These are phyloP conservation scores for Uromyces viciae-fabae DNA, from an alignment of 1,284 basidiomycete species.

Conservation along the genomic window DNA sequence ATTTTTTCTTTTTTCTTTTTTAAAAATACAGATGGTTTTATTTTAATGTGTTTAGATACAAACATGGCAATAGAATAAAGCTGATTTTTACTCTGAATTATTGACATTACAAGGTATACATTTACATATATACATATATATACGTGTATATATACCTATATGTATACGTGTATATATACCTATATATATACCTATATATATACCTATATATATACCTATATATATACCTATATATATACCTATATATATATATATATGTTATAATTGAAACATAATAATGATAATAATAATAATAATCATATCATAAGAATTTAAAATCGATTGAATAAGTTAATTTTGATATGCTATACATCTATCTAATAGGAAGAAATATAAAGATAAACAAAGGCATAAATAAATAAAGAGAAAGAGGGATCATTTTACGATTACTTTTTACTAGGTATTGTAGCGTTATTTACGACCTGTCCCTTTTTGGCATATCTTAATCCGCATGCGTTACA, in stretches of 20 bases:
- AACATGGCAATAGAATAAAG: too few species aligned
- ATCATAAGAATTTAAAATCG: too few species aligned
- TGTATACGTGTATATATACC: background rate
- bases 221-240: too few species aligned
- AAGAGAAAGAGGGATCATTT: background rate
- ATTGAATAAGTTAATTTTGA: background rate
- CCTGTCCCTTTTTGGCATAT: conserved; percentile 53
- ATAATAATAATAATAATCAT: too few species aligned
- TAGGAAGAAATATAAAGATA: background rate
- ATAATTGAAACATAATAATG: too few species aligned
- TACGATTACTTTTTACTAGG: conserved; percentile 48
- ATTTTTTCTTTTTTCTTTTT: too few species aligned
- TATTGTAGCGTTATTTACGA: too few species aligned
- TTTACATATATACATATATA: background rate
- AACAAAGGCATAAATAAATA: background rate
- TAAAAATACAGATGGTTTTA: too few species aligned
- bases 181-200: background rate
- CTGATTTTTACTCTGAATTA: too few species aligned
- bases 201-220: background rate
- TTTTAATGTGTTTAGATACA: too few species aligned
- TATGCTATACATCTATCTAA: background rate
- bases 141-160: background rate
- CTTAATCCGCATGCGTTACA: conserved; percentile 52
- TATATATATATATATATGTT: too few species aligned
- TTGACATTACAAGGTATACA: too few species aligned